These are phyloP conservation scores for Rhodamnia argentea DNA, from an alignment of 345 rosid species.

Conservation along the genomic window DNA sequence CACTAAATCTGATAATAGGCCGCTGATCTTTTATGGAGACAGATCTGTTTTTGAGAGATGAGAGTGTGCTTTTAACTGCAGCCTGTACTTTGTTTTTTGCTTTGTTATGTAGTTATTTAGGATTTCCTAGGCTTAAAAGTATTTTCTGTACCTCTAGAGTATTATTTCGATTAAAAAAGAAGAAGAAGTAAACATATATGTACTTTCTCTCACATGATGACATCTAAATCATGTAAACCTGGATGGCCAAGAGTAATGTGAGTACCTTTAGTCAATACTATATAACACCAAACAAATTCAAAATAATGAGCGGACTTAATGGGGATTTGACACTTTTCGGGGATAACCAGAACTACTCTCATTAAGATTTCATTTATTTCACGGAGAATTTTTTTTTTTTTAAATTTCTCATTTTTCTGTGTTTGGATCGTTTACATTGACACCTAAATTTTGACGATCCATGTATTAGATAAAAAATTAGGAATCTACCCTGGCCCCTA, in stretches of 20 bases:
- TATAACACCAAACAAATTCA: background rate
- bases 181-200: background rate
- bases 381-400: background rate
- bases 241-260: background rate
- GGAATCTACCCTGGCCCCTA: too few relatives aligned
- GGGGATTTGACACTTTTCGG: background rate
- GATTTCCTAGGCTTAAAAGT: too few relatives aligned
- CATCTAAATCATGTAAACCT: background rate
- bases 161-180: too few relatives aligned
- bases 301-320: background rate
- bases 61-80: too few relatives aligned
- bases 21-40: too few relatives aligned
- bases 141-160: too few relatives aligned
- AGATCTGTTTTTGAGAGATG: too few relatives aligned
- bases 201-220: background rate
- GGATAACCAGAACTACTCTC: background rate
- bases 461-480: too few relatives aligned
- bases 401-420: accelerated
- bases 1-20: too few relatives aligned
- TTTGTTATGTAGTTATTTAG: too few relatives aligned
- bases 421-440: background rate
- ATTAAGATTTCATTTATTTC: background rate
- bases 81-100: too few relatives aligned
- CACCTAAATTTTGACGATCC: too few relatives aligned
- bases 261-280: background rate